A percentile compares a stretch with the other conserved stretches of the same genome.
phyloP scores from a whole-genome alignment of 306 rosid genomes.

The Carpinus viminea region DNA sequence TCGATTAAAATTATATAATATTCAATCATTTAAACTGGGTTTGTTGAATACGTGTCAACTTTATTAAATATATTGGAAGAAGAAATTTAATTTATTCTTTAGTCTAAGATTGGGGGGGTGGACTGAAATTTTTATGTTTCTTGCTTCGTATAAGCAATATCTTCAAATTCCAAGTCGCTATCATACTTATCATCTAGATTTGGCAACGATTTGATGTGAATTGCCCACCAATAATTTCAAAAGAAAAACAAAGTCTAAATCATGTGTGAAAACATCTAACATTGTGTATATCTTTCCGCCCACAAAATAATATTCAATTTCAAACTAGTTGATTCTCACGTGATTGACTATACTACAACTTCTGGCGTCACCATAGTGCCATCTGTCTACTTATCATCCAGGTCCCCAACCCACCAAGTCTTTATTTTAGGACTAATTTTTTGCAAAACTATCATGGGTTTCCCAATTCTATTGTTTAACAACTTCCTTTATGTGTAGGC shows the following conservation, averaged over 20 bases:
- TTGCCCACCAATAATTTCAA: slow-evolving; percentile 49
- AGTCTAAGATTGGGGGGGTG: too few relatives aligned
- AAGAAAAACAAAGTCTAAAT: slow-evolving; percentile 18
- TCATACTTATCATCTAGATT: slow-evolving; percentile 35
- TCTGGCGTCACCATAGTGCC: slow-evolving; percentile 35
- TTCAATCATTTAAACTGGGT: too few relatives aligned
- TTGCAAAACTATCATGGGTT: too few relatives aligned
- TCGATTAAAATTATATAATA: too few relatives aligned
- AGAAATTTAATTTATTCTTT: too few relatives aligned
- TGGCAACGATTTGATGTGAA: slow-evolving; percentile 64
- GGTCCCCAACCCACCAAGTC: too few relatives aligned
- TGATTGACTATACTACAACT: slow-evolving; percentile 38
- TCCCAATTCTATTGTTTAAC: too few relatives aligned
- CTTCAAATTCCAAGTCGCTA: slow-evolving; percentile 23
- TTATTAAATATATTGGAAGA: too few relatives aligned
- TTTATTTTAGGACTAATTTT: too few relatives aligned
- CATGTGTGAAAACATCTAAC: slow-evolving; percentile 41
- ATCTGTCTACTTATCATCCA: not conserved
- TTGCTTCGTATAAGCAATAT: not conserved
- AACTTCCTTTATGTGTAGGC: too few relatives aligned
- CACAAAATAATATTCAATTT: slow-evolving; percentile 31
- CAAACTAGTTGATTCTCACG: slow-evolving; percentile 57
- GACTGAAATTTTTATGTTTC: too few relatives aligned
- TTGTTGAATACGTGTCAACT: too few relatives aligned
- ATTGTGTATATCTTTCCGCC: slow-evolving; percentile 26